Evolutionary conservation across 225 moss, liverwort and hornwort genomes (phyloP).

Genomic region (Physcomitrium patens): DNA sequence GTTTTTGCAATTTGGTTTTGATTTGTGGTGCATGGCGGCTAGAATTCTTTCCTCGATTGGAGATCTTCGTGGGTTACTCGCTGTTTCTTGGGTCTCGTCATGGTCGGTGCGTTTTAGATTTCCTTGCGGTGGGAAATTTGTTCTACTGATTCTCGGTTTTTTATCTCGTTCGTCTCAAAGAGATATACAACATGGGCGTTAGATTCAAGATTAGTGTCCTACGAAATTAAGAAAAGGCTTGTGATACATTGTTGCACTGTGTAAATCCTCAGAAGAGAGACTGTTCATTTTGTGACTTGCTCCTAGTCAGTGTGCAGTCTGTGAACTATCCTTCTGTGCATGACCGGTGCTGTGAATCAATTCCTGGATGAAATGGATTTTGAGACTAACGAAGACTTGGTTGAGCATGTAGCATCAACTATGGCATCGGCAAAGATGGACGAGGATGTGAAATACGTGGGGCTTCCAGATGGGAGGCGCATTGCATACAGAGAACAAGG

Average conservation of each 20-base stretch:
- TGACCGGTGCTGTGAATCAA: conserved; percentile 10
- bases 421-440: conserved; percentile 30
- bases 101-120: too few species aligned
- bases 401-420: conserved; percentile 22
- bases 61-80: neutral
- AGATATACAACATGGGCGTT: too few species aligned
- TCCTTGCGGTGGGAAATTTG: too few species aligned
- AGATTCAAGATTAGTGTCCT: too few species aligned
- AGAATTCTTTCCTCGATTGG: neutral
- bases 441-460: conserved; percentile 36
- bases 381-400: neutral
- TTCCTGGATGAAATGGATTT: neutral
- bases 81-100: neutral
- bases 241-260: too few species aligned
- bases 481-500: conserved; percentile 61
- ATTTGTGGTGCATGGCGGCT: neutral
- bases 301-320: neutral
- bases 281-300: neutral
- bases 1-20: neutral
- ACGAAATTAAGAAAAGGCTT: too few species aligned
- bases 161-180: too few species aligned
- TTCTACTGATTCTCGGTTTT: too few species aligned
- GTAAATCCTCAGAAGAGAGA: too few species aligned
- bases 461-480: conserved; percentile 46
- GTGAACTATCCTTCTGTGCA: neutral